phyloP scores from a whole-genome alignment of 2,329 filamentous ascomycete species.

The Diplodia intermedia region DNA sequence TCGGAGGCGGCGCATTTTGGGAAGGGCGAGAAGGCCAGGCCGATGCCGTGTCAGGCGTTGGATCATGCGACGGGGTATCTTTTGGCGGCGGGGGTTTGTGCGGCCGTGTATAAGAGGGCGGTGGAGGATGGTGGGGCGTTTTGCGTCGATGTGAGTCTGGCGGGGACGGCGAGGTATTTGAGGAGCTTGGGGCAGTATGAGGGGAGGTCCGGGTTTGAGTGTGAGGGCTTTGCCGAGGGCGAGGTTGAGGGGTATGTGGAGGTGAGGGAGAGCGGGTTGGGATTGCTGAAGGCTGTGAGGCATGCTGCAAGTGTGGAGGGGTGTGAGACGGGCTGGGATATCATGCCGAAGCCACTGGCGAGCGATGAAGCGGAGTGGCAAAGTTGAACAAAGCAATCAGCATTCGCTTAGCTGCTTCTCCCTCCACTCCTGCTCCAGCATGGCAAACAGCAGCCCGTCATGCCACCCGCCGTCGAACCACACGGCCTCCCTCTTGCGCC shows the following conservation, averaged over 20 bases:
- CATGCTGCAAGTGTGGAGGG: constrained; percentile 38
- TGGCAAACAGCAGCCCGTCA: constrained; percentile 5
- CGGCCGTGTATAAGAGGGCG: constrained; percentile 59
- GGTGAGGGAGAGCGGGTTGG: constrained; percentile 55
- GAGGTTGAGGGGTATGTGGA: constrained; percentile 53
- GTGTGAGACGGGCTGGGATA: constrained; percentile 59
- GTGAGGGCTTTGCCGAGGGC: constrained; percentile 42
- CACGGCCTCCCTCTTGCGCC: constrained; percentile 51
- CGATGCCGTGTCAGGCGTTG: constrained; percentile 62
- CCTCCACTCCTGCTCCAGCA: constrained; percentile 19
- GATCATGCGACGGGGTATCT: constrained; percentile 65
- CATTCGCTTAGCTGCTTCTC: neutral
- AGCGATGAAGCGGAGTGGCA: constrained; percentile 55
- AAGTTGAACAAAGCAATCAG: neutral
- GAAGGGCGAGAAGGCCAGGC: constrained; percentile 47
- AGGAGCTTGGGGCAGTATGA: constrained; percentile 61
- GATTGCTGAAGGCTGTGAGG: constrained; percentile 54
- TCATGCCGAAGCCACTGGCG: constrained; percentile 60
- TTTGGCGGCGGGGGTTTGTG: constrained; percentile 60
- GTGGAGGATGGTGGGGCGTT: constrained; percentile 55
- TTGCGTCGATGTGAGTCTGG: constrained; percentile 63
- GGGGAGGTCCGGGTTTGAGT: constrained; percentile 54
- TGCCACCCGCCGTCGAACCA: constrained; percentile 53
- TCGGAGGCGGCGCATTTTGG: constrained; percentile 58
- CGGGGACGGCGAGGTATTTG: constrained; percentile 63